Conservation (phyloP, 352 stramenopile genomes). For the Blastocystis sp. region DNA sequence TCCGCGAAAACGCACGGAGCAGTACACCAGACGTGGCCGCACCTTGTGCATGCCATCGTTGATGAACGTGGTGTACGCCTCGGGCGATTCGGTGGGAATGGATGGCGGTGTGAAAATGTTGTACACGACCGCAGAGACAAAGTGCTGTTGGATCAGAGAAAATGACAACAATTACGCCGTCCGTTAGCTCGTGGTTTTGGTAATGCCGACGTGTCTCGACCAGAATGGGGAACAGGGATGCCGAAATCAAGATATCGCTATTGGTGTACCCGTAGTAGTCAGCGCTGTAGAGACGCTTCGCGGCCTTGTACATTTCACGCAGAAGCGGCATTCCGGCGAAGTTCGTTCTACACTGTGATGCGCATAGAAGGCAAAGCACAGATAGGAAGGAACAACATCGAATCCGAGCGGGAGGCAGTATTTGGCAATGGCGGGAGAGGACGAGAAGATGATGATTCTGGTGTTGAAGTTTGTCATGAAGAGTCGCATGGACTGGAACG, state of each 20-base stretch:
- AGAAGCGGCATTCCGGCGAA: neutral
- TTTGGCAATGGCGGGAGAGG: neutral
- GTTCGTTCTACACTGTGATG: neutral
- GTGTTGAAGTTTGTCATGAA: neutral
- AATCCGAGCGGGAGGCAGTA: neutral
- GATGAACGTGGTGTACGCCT: neutral
- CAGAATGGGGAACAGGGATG: neutral
- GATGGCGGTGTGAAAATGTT: neutral
- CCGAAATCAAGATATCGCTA: slow-evolving; percentile 9
- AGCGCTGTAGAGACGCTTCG: neutral
- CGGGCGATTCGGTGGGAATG: neutral
- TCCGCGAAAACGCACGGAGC: neutral
- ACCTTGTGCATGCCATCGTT: neutral
- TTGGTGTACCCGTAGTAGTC: slow-evolving; percentile 19
- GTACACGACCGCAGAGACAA: neutral
- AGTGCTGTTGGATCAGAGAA: neutral
- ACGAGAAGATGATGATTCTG: neutral
- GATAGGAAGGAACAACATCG: neutral
- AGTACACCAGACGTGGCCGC: neutral
- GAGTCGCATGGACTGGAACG: neutral
- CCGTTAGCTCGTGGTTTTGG: neutral
- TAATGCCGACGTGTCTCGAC: neutral
- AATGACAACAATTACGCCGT: neutral
- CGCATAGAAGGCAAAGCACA: neutral
- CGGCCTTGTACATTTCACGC: neutral